These are phyloP conservation scores for Linnemannia schmuckeri DNA, from an alignment of 192 early-diverging fungal species.

Conservation along the genomic window DNA sequence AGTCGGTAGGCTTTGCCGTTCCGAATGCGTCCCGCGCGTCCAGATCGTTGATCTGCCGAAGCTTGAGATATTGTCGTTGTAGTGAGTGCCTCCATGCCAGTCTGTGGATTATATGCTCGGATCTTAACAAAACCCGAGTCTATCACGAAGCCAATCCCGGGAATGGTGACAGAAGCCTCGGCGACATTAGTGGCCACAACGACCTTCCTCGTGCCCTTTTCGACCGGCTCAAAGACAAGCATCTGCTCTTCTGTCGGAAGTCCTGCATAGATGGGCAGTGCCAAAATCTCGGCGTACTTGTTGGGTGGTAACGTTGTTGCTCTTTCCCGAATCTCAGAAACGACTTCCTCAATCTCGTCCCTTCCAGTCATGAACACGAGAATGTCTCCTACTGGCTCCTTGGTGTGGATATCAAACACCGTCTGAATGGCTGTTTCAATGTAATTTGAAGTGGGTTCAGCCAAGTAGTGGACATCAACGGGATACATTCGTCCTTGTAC, in stretches of 20 bases:
- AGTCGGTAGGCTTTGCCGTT: constrained; percentile 92
- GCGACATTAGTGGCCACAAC: constrained; percentile 93
- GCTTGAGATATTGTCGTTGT: constrained; percentile 94
- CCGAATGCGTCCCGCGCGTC: constrained; percentile 92
- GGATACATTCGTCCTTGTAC: constrained; percentile 84
- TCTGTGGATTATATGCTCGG: constrained; percentile 90
- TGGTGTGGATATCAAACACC: constrained; percentile 80
- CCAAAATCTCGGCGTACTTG: constrained; percentile 56
- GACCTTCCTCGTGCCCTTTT: constrained; percentile 77
- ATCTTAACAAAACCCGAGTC: constrained; percentile 87
- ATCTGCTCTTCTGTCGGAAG: constrained; percentile 75
- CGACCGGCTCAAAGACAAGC: constrained; percentile 71
- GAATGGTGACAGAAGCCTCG: constrained; percentile 85
- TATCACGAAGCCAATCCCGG: constrained; percentile 82
- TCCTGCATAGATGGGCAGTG: constrained; percentile 81
- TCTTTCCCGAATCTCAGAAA: constrained; percentile 70
- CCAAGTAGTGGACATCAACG: constrained; percentile 72
- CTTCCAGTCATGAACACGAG: constrained; percentile 79
- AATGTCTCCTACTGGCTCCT: constrained; percentile 76
- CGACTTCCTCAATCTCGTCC: constrained; percentile 81
- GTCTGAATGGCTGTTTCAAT: constrained; percentile 76
- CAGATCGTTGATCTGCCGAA: constrained; percentile 93
- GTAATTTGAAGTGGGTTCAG: constrained; percentile 74
- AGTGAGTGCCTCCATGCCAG: constrained; percentile 90
- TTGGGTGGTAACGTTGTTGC: constrained; percentile 60